Conservation (phyloP, 2,329 filamentous ascomycete species). For the Fusarium sp. region DNA sequence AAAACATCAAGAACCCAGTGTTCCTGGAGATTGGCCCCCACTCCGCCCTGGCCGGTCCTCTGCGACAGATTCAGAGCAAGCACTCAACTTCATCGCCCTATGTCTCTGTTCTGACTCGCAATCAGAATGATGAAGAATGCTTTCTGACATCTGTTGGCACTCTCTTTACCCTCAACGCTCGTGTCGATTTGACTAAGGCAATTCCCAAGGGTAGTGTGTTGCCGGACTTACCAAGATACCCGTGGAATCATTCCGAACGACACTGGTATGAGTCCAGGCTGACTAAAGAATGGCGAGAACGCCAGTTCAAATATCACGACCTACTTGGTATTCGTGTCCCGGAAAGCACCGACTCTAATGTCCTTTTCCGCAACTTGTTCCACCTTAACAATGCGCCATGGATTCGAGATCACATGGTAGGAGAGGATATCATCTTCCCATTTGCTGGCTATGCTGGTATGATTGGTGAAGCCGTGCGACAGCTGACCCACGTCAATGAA, state of each 20-base stretch:
- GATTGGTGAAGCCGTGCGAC: constrained; percentile 2
- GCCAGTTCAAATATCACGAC: neutral
- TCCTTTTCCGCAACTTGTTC: constrained; percentile 3
- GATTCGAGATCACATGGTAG: constrained; percentile 10
- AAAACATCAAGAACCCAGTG: neutral
- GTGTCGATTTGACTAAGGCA: neutral
- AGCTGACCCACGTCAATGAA: neutral
- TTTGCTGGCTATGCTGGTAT: constrained; percentile 4
- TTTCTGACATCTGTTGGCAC: neutral
- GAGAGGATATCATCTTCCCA: constrained; percentile 1
- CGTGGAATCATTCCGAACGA: constrained; percentile 1
- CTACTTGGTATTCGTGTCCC: neutral
- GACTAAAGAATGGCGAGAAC: neutral
- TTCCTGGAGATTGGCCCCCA: constrained; percentile 8
- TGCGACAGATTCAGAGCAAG: constrained; percentile 3
- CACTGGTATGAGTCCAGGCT: constrained; percentile 8
- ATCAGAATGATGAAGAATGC: neutral
- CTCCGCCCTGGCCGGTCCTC: constrained; percentile 1
- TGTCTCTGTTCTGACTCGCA: neutral
- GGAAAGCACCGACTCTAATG: neutral
- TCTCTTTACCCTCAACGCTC: neutral
- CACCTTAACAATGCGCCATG: constrained; percentile 1
- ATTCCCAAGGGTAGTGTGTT: neutral
- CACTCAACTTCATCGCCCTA: neutral
- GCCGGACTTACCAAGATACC: constrained; percentile 3